A percentile compares a stretch with the other conserved stretches of the same genome.
These are phyloP conservation scores for Tuctoria greenei DNA, from an alignment of 176 grass and related monocot genomes.

Conservation along the genomic window DNA sequence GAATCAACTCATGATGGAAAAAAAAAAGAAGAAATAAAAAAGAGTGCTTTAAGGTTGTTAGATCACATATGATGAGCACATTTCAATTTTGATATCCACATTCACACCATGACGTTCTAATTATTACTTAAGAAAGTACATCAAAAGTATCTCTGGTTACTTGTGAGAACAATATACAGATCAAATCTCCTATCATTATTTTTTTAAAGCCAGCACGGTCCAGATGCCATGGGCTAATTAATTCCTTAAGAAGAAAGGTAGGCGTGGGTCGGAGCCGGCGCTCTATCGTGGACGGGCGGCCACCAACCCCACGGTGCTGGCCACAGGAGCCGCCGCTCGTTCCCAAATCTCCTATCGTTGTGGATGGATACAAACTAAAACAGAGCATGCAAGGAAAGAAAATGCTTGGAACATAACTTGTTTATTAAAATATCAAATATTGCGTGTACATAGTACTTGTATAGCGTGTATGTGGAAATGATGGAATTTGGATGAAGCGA, in stretches of 20 bases:
- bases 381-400: conserved; percentile 21
- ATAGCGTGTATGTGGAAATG: conserved; percentile 16
- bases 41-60: too few species aligned
- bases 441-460: neutral
- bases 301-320: too few species aligned
- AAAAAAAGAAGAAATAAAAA: neutral
- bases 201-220: too few species aligned
- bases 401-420: neutral
- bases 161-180: neutral
- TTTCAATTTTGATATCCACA: neutral
- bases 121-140: neutral
- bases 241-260: too few species aligned
- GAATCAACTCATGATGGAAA: neutral
- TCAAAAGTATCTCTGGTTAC: neutral
- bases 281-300: too few species aligned
- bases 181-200: neutral
- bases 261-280: too few species aligned
- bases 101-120: neutral
- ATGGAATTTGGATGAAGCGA: conserved; percentile 21
- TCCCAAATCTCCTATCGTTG: neutral
- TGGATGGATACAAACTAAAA: conserved; percentile 24
- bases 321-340: too few species aligned
- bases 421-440: neutral
- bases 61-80: neutral
- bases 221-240: too few species aligned